These are phyloP conservation scores for Clavaria fumosa DNA, from an alignment of 768 basidiomycete species.

Conservation along the genomic window DNA sequence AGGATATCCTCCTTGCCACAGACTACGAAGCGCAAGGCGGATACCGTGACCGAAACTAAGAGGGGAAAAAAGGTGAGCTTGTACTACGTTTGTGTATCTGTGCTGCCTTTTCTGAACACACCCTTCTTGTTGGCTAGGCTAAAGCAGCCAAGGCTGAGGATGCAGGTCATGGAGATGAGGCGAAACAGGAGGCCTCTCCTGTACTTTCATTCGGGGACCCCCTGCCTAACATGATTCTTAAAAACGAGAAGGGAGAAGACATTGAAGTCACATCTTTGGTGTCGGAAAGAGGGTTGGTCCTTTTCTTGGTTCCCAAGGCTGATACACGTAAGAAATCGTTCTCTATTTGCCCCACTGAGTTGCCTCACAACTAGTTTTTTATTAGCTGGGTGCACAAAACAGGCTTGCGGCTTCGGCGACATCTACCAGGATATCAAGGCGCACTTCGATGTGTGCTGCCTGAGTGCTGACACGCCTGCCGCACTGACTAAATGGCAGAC, in stretches of 20 bases:
- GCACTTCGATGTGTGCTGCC: conserved; percentile 66
- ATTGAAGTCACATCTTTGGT: conserved; percentile 50
- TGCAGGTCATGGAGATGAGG: conserved; percentile 11
- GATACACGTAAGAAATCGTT: conserved; percentile 50
- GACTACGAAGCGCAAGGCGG: no score
- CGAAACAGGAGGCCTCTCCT: conserved; percentile 30
- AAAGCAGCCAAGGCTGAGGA: conserved; percentile 9
- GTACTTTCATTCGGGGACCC: conserved; percentile 70
- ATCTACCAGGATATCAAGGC: conserved; percentile 59
- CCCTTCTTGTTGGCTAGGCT: not conserved
- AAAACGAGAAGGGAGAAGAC: conserved; percentile 78
- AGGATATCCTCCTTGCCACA: no score
- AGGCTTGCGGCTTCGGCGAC: conserved; percentile 89
- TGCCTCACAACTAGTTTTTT: not conserved
- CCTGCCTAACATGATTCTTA: conserved; percentile 58
- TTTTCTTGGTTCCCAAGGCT: conserved; percentile 77
- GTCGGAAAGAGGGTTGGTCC: conserved; percentile 56
- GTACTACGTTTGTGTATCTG: no score
- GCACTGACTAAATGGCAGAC: conserved; percentile 78
- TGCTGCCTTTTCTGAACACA: not conserved
- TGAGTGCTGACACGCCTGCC: conserved; percentile 62
- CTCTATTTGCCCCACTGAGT: conserved; percentile 3
- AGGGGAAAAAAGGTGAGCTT: no score
- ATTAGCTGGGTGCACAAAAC: conserved; percentile 77
- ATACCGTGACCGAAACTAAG: no score